Evolutionary conservation across 2,329 filamentous ascomycete genomes (phyloP).

Genomic region (Clarireedia hainanense): DNA sequence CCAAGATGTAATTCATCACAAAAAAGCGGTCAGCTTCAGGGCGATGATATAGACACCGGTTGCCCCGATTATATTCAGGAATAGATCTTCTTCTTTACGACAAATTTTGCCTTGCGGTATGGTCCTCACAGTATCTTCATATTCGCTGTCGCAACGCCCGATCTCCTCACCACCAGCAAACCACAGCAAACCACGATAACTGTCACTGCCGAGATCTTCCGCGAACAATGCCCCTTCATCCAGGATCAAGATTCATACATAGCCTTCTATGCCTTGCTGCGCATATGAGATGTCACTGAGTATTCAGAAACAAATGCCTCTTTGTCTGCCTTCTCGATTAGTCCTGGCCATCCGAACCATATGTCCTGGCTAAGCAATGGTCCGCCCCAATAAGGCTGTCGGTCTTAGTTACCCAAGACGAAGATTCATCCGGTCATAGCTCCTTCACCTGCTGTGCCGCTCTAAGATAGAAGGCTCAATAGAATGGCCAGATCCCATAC

Average conservation of each 20-base stretch:
- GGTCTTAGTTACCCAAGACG: conserved; percentile 3
- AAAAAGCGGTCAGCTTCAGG: neutral
- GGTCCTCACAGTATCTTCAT: neutral
- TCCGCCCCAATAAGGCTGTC: conserved; percentile 6
- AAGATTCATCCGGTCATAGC: neutral
- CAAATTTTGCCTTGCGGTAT: neutral
- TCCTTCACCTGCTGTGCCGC: neutral
- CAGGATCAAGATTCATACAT: neutral
- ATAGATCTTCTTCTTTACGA: conserved; percentile 3
- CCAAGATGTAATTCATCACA: neutral
- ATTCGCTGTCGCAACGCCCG: neutral
- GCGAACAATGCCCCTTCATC: neutral
- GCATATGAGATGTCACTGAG: neutral
- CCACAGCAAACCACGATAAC: neutral
- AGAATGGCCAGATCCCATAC: neutral
- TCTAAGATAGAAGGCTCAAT: conserved; percentile 2
- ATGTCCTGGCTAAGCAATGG: neutral
- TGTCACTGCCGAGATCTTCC: neutral
- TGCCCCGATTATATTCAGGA: conserved; percentile 1
- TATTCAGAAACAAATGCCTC: neutral
- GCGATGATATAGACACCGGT: conserved; percentile 8
- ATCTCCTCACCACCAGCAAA: neutral
- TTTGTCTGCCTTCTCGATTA: conserved; percentile 1
- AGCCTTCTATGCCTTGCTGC: conserved; percentile 2
- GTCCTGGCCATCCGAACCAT: neutral